A percentile compares a stretch with the other conserved stretches of the same genome.
These are phyloP conservation scores for Neonectria hederae DNA, from an alignment of 2,329 filamentous ascomycete species.

Conservation along the genomic window DNA sequence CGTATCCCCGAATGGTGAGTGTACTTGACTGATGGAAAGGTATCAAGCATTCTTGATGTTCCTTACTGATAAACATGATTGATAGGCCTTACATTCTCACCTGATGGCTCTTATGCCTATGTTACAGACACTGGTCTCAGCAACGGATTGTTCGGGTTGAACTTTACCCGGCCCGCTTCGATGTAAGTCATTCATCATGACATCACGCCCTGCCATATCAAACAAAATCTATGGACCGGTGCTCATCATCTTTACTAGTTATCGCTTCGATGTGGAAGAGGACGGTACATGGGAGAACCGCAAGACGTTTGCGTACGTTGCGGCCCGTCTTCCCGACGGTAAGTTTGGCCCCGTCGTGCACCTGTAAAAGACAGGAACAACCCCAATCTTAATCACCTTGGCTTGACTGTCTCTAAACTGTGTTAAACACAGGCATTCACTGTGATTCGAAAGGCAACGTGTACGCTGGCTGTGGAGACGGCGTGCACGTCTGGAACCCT, in stretches of 20 bases:
- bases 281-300: slow-evolving; percentile 60
- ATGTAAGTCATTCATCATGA: slow-evolving; percentile 41
- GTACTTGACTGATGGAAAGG: fast-evolving
- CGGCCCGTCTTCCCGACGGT: slow-evolving; percentile 67
- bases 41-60: background rate
- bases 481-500: slow-evolving; percentile 59
- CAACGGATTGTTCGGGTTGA: slow-evolving; percentile 52
- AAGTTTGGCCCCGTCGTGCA: background rate
- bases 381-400: background rate
- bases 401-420: background rate
- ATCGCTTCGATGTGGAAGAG: slow-evolving; percentile 51
- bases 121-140: slow-evolving; percentile 64
- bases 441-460: slow-evolving; percentile 65
- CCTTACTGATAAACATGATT: background rate
- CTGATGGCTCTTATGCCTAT: slow-evolving; percentile 62
- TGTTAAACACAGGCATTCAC: slow-evolving; percentile 57
- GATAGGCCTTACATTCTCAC: slow-evolving; percentile 64
- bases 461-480: slow-evolving; percentile 60
- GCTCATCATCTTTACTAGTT: background rate
- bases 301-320: slow-evolving; percentile 65
- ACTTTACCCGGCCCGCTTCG: slow-evolving; percentile 53
- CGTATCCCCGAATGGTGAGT: slow-evolving; percentile 61
- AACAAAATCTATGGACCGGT: background rate
- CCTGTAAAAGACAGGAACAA: background rate
- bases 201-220: too few species aligned